These are phyloP conservation scores for Wickerhamomyces bisporus DNA, from an alignment of 805 yeast genomes.

Conservation along the genomic window DNA sequence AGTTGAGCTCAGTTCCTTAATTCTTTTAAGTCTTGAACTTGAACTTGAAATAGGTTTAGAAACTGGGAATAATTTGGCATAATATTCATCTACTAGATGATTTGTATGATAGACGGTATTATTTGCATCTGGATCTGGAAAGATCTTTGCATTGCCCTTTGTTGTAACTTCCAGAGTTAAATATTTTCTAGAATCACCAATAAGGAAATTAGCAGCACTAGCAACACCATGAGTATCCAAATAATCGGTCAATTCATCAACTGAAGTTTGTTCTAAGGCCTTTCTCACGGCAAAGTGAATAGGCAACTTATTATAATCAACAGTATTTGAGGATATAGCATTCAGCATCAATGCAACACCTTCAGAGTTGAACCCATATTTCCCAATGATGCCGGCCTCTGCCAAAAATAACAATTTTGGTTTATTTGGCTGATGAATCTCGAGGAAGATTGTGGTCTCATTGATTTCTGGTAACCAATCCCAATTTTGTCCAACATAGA, in stretches of 20 bases:
- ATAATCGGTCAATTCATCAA: conserved; percentile 12
- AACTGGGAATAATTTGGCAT: conserved; percentile 5
- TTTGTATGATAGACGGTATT: conserved; percentile 23
- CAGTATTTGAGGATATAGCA: conserved; percentile 23
- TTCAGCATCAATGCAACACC: conserved; percentile 20
- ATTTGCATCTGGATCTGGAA: conserved; percentile 8
- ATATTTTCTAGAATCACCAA: conserved; percentile 20
- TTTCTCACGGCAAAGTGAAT: conserved; percentile 32
- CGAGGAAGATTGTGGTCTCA: conserved; percentile 21
- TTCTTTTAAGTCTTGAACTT: conserved; percentile 11
- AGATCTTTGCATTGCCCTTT: conserved; percentile 10
- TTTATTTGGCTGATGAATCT: conserved; percentile 18
- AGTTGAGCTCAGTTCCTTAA: conserved; percentile 12
- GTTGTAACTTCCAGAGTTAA: conserved; percentile 22
- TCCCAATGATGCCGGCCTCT: conserved; percentile 24
- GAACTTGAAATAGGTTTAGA: conserved; percentile 16
- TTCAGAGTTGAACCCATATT: conserved; percentile 19
- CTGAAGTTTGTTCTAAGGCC: conserved; percentile 24
- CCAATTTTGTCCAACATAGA: conserved; percentile 35
- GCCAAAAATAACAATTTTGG: conserved; percentile 23
- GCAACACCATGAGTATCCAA: conserved; percentile 18
- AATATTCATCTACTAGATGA: conserved; percentile 14
- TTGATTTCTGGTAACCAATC: conserved; percentile 32
- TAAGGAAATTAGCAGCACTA: conserved; percentile 20
- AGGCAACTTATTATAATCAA: conserved; percentile 27